Evolutionary conservation across 2,329 filamentous ascomycete genomes (phyloP).

Genomic region (Mycosphaerella sp.): DNA sequence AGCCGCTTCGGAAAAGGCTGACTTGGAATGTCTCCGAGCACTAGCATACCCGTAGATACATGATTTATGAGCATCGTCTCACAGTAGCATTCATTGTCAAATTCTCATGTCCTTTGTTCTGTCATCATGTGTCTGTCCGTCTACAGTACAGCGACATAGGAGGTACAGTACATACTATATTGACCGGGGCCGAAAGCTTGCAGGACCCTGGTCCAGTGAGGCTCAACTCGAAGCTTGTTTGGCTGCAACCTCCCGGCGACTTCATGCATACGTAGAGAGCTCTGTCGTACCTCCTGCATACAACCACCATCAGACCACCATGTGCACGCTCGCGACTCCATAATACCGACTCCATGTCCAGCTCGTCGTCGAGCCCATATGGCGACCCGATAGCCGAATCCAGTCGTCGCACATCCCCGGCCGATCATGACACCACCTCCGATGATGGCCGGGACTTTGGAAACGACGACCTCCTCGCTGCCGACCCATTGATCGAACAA

Average conservation of each 20-base stretch:
- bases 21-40: too few species aligned
- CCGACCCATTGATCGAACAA: conserved; percentile 24
- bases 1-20: too few species aligned
- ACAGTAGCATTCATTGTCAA: too few species aligned
- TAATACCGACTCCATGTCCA: conserved; percentile 34
- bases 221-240: background rate
- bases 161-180: background rate
- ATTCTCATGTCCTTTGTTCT: too few species aligned
- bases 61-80: too few species aligned
- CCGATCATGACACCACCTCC: conserved; percentile 27
- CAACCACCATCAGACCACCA: background rate
- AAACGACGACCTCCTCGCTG: conserved; percentile 42
- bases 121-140: conserved; percentile 37
- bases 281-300: too few species aligned
- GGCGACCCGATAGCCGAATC: conserved; percentile 36
- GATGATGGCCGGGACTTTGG: conserved; percentile 36
- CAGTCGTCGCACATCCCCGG: conserved; percentile 38
- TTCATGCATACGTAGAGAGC: too few species aligned
- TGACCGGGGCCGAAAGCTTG: background rate
- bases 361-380: conserved; percentile 28
- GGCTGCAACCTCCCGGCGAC: background rate
- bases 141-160: background rate
- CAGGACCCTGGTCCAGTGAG: background rate
- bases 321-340: background rate
- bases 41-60: too few species aligned